A percentile compares a stretch with the other conserved stretches of the same genome.
Conservation (phyloP, 306 rosid species). For the Vicia faba region DNA sequence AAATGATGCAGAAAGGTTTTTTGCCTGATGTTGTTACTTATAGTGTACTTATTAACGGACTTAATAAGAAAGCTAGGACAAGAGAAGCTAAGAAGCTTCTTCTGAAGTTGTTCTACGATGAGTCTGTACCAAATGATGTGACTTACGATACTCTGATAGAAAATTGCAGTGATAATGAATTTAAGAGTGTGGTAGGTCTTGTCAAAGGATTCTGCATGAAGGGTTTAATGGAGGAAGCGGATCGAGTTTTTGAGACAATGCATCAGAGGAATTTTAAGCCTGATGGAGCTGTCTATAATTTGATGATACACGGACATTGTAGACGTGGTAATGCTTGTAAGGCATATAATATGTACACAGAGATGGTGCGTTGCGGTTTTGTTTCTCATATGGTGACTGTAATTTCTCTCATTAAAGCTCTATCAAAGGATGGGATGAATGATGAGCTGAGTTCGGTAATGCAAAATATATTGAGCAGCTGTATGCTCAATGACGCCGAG, state of each 20-base stretch:
- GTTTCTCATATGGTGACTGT: conserved; percentile 68
- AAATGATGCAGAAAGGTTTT: conserved; percentile 76
- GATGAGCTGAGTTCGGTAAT: conserved; percentile 65
- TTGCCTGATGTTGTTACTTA: conserved; percentile 84
- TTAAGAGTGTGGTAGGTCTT: conserved; percentile 74
- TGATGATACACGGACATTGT: conserved; percentile 83
- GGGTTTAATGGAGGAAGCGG: conserved; percentile 90
- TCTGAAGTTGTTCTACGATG: conserved; percentile 76
- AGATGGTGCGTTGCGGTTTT: conserved; percentile 68
- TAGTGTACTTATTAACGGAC: conserved; percentile 90
- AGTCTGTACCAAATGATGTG: conserved; percentile 65
- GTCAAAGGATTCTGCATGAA: conserved; percentile 89
- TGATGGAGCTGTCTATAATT: conserved; percentile 65
- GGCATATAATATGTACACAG: conserved; percentile 65
- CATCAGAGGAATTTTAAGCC: conserved; percentile 59
- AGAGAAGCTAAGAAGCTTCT: conserved; percentile 89
- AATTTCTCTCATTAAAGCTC: conserved; percentile 71
- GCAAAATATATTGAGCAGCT: conserved; percentile 55
- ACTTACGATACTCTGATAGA: conserved; percentile 78
- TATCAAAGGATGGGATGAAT: conserved; percentile 59
- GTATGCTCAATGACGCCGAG: conserved; percentile 69
- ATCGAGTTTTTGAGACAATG: conserved; percentile 66
- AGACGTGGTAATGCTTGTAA: conserved; percentile 60
- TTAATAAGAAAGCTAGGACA: conserved; percentile 77
- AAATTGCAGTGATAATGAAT: conserved; percentile 60